Conservation (phyloP, 768 basidiomycete species). For the Lenzites betulinus region DNA sequence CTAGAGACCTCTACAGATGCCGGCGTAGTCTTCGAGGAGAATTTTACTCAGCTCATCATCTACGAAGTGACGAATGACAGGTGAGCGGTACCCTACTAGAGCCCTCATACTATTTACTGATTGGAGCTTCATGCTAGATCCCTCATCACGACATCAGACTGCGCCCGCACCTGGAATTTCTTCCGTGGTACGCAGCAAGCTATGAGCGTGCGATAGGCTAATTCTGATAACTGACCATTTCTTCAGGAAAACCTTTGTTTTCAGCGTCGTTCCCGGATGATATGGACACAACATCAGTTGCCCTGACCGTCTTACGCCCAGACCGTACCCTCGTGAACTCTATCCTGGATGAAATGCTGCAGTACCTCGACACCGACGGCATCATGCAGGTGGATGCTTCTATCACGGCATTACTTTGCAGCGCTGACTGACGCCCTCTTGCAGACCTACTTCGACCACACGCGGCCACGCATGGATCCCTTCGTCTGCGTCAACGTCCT, state of each 20-base stretch:
- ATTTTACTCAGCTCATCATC: slow-evolving; percentile 61
- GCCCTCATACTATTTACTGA: slow-evolving; percentile 34
- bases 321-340: slow-evolving; percentile 37
- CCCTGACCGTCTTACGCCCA: slow-evolving; percentile 43
- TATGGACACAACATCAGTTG: slow-evolving; percentile 60
- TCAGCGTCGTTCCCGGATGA: slow-evolving; percentile 48
- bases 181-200: slow-evolving; percentile 41
- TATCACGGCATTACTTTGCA: not conserved
- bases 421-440: not conserved
- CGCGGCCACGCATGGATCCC: slow-evolving; percentile 54
- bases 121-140: slow-evolving; percentile 32
- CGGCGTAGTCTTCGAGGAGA: slow-evolving; percentile 47
- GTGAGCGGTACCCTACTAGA: slow-evolving; percentile 48
- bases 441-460: slow-evolving; percentile 56
- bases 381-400: slow-evolving; percentile 37
- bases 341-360: slow-evolving; percentile 60
- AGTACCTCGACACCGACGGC: slow-evolving; percentile 50
- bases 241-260: slow-evolving; percentile 18
- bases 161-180: slow-evolving; percentile 56
- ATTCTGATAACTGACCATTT: not conserved
- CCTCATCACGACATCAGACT: slow-evolving; percentile 38
- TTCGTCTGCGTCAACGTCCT: slow-evolving; percentile 54
- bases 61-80: slow-evolving; percentile 53
- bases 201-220: not conserved
- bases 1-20: slow-evolving; percentile 48